A percentile compares a stretch with the other conserved stretches of the same genome.
Conservation (phyloP, 257 asterid species). For the Nicotiana benthamiana region DNA sequence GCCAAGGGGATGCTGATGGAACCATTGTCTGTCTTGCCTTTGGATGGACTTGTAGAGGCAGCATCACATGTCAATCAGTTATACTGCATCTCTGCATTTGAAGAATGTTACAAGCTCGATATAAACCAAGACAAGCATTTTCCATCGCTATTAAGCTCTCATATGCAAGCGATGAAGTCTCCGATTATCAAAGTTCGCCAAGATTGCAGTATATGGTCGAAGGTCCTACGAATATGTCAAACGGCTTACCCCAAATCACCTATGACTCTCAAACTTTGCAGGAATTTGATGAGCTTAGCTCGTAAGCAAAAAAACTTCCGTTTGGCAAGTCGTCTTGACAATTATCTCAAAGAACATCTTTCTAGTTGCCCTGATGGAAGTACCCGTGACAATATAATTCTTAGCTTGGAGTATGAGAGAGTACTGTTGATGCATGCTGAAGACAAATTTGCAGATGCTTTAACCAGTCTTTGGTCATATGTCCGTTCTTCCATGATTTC, state of each 20-base stretch:
- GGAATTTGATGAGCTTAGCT: constrained; percentile 58
- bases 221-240: constrained; percentile 76
- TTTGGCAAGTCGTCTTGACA: constrained; percentile 71
- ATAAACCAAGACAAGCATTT: constrained; percentile 39
- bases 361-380: constrained; percentile 46
- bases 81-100: constrained; percentile 76
- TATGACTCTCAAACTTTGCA: constrained; percentile 75
- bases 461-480: constrained; percentile 63
- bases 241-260: constrained; percentile 53
- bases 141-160: constrained; percentile 50
- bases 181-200: constrained; percentile 57
- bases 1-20: constrained; percentile 83
- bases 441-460: constrained; percentile 65
- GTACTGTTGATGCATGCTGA: constrained; percentile 70
- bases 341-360: constrained; percentile 49
- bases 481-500: constrained; percentile 53
- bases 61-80: constrained; percentile 76
- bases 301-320: constrained; percentile 76
- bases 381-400: constrained; percentile 42
- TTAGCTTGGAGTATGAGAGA: constrained; percentile 61
- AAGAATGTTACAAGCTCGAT: constrained; percentile 44
- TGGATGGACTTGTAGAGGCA: constrained; percentile 84
- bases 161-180: constrained; percentile 59
- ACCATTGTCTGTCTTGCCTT: constrained; percentile 66
- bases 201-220: constrained; percentile 92